phyloP scores from a whole-genome alignment of 1,139 yeast species.

The Pneumocystis sp. region DNA sequence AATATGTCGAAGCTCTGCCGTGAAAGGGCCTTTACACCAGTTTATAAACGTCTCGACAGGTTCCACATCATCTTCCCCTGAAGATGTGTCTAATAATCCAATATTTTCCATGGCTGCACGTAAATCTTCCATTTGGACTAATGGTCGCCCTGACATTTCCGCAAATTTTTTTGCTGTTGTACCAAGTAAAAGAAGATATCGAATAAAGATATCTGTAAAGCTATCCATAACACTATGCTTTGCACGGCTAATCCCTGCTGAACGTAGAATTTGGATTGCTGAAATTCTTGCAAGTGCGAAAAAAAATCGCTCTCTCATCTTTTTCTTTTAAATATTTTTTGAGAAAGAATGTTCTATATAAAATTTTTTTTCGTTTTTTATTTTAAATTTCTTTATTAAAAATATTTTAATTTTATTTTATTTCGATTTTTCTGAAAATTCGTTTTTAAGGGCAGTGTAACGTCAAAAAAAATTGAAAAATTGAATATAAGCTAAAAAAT shows the following conservation, averaged over 20 bases:
- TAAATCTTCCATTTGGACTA: slow-evolving; percentile 41
- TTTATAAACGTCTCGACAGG: slow-evolving; percentile 33
- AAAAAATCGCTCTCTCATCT: slow-evolving; percentile 6
- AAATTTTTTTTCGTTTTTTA: not conserved
- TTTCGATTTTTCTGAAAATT: too few relatives aligned
- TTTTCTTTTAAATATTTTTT: not conserved
- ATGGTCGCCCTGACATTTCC: slow-evolving; percentile 28
- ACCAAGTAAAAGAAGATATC: slow-evolving; percentile 35
- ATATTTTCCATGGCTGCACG: slow-evolving; percentile 44
- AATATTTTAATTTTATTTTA: too few relatives aligned
- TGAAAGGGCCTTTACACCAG: slow-evolving; percentile 29
- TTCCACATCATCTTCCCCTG: slow-evolving; percentile 25
- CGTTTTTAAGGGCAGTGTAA: not conserved
- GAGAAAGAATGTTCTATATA: not conserved
- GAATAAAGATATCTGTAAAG: slow-evolving; percentile 46
- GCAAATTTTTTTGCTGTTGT: slow-evolving; percentile 31
- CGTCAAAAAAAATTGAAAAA: not conserved
- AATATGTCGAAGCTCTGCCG: slow-evolving; percentile 8
- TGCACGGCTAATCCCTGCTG: slow-evolving; percentile 60
- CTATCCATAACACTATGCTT: slow-evolving; percentile 47
- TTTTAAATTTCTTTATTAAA: too few relatives aligned
- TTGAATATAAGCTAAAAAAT: not conserved
- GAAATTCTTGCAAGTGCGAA: slow-evolving; percentile 11
- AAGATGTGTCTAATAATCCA: slow-evolving; percentile 22
- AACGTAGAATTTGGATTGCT: slow-evolving; percentile 39